phyloP scores from a whole-genome alignment of 1,284 basidiomycete species.

The Lentinula novae-zelandiae region DNA sequence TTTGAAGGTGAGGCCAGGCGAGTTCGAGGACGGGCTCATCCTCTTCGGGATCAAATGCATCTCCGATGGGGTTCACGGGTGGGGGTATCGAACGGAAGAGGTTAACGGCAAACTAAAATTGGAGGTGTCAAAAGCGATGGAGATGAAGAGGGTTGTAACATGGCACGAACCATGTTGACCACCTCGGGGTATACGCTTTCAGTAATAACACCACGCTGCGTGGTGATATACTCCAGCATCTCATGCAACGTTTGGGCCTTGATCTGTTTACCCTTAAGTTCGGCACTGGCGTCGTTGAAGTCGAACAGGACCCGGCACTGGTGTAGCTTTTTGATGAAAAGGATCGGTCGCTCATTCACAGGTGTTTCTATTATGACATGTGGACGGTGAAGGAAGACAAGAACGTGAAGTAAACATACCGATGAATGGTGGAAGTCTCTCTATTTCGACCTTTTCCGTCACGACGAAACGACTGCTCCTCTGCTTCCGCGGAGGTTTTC shows the following conservation, averaged over 20 bases:
- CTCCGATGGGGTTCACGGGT: constrained; percentile 96
- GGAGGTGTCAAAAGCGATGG: constrained; percentile 14
- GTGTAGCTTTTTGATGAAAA: constrained; percentile 94
- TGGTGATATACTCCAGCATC: constrained; percentile 99
- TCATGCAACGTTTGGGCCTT: constrained; percentile 98
- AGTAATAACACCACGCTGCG: constrained; percentile 93
- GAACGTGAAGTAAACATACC: constrained; percentile 51
- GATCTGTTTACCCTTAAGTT: constrained; percentile 97
- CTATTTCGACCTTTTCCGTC: constrained; percentile 94
- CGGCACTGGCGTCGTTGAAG: constrained; percentile 96
- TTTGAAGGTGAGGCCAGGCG: constrained; percentile 99
- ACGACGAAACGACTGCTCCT: constrained; percentile 95
- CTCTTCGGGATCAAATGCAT: constrained; percentile 99
- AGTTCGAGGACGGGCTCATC: constrained; percentile 99
- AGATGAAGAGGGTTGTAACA: constrained; percentile 5
- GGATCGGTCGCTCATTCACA: constrained; percentile 81
- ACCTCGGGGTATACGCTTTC: constrained; percentile 99
- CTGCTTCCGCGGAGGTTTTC: constrained; percentile 94
- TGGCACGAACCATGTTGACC: constrained; percentile 85
- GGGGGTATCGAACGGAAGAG: constrained; percentile 99
- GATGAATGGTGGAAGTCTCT: constrained; percentile 90
- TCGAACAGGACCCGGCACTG: constrained; percentile 98
- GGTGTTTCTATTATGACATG: constrained; percentile 70
- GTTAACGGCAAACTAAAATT: constrained; percentile 85
- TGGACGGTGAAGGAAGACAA: background rate